Evolutionary conservation across 208 protist species (phyloP).

Genomic region (Trypanosoma cruzi): DNA sequence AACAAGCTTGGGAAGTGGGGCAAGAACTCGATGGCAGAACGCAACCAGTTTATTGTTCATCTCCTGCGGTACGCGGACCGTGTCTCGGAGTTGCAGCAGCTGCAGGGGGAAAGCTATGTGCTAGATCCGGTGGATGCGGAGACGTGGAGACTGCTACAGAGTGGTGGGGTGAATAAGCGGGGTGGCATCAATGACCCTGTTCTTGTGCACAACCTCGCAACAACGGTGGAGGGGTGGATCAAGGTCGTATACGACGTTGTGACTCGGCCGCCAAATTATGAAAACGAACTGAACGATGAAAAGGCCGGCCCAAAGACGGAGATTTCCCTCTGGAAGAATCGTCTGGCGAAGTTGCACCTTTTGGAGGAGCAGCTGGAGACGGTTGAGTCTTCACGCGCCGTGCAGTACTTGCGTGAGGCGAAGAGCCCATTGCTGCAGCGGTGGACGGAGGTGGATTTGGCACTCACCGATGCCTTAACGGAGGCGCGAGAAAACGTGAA

Average conservation of each 20-base stretch:
- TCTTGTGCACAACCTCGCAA: conserved; percentile 63
- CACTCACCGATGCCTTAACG: conserved; percentile 94
- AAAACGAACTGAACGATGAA: conserved; percentile 90
- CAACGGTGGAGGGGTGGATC: conserved; percentile 85
- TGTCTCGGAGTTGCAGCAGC: conserved; percentile 88
- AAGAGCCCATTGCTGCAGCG: conserved; percentile 74
- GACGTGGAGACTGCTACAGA: conserved; percentile 83
- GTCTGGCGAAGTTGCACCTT: conserved; percentile 91
- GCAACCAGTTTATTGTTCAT: conserved; percentile 85
- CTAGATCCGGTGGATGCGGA: conserved; percentile 61
- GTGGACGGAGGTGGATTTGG: conserved; percentile 92
- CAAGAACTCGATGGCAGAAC: conserved; percentile 85
- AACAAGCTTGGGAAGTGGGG: conserved; percentile 84
- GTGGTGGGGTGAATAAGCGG: conserved; percentile 74
- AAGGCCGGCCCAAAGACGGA: conserved; percentile 93
- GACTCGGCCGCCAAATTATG: conserved; percentile 80
- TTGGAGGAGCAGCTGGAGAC: conserved; percentile 91
- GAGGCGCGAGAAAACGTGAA: conserved; percentile 99
- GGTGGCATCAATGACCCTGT: conserved; percentile 76
- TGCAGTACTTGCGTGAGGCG: conserved; percentile 91
- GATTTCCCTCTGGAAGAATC: conserved; percentile 94
- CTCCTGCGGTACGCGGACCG: conserved; percentile 91
- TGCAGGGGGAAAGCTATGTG: conserved; percentile 67
- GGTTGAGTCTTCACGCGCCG: conserved; percentile 70
- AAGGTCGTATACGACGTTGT: conserved; percentile 67